Evolutionary conservation across 176 grass and related monocot genomes (phyloP).

Genomic region (Juncus effusus): DNA sequence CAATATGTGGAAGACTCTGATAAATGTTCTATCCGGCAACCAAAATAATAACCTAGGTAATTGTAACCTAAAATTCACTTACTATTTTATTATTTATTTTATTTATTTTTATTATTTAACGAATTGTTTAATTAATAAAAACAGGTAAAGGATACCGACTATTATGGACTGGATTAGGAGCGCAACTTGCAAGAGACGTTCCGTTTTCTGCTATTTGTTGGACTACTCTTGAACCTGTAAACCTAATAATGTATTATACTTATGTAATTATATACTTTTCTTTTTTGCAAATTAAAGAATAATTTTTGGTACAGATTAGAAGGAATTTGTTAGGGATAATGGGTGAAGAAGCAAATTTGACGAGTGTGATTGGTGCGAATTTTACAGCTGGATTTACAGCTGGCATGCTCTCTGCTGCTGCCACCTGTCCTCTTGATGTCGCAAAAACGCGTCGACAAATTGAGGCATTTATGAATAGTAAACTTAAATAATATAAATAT

Average conservation of each 20-base stretch:
- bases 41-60: constrained; percentile 43
- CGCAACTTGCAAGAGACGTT: constrained; percentile 85
- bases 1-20: constrained; percentile 78
- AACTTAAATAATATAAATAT: neutral
- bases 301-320: constrained; percentile 45
- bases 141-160: constrained; percentile 59
- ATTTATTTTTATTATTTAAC: no score
- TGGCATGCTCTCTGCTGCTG: constrained; percentile 66
- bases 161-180: constrained; percentile 93
- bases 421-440: constrained; percentile 89
- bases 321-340: constrained; percentile 44
- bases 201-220: constrained; percentile 95
- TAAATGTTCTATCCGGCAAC: constrained; percentile 47
- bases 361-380: constrained; percentile 58
- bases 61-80: constrained; percentile 31
- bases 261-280: constrained; percentile 23
- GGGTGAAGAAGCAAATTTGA: constrained; percentile 47
- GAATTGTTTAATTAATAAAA: neutral
- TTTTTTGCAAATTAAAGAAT: constrained; percentile 19
- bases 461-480: constrained; percentile 40
- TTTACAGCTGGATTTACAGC: constrained; percentile 79
- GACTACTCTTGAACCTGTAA: constrained; percentile 84
- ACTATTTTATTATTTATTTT: neutral
- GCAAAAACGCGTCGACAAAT: constrained; percentile 90
- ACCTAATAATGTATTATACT: constrained; percentile 21